Base-by-base conservation (phyloP, 1,284 basidiomycete species). In the Cronartium quercuum region DNA sequence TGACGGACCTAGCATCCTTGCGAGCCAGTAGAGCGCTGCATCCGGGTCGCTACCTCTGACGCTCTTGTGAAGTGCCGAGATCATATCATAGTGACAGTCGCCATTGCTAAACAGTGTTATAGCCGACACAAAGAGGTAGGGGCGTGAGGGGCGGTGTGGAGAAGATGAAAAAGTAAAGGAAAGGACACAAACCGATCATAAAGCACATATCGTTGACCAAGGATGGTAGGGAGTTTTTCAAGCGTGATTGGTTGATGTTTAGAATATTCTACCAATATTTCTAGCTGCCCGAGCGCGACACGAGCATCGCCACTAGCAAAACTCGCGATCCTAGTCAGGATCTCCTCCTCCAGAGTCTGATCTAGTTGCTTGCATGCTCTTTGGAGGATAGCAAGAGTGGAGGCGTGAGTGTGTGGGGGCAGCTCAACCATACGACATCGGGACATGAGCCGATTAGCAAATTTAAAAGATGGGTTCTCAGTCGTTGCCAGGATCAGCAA, bases 21-120 rank as follows among this genome's bases (percentile, higher is more conserved):
- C 81, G 0, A 82, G 75, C 91, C 92, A 95, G 82, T 94, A 95
- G 83, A 95, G 84, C 6, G 91, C 91, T 0, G 91, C 92, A 78
- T 87, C 86, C 1, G 88, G 87, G 78, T 93, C 87, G 68, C 87
- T 88, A 6, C 91, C 92, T 57, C 93, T 86, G 40, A 95, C 86
- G 76, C 87, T 88, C 82, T 95, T 95, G 83, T 95, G 93, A 78
- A 92, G 82, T 6, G 92, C 92, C 38, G 88, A 90, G 78, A 95
- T 94, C 85, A 92, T 89, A 81, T 94, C 91, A 81, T 93, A 94
- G 74, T 83, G 83, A 75, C 79, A 78, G 55, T 83, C 81, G 37
- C 79, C 81, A 15, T 80, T 78, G 2, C 81, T 29, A 77, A 79
- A n/a, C 86, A 85, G 29, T 29, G 29, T 29, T 29, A 29, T 91